Base-by-base conservation (phyloP, 1,284 basidiomycete species). In the Calocybe gambosa region DNA sequence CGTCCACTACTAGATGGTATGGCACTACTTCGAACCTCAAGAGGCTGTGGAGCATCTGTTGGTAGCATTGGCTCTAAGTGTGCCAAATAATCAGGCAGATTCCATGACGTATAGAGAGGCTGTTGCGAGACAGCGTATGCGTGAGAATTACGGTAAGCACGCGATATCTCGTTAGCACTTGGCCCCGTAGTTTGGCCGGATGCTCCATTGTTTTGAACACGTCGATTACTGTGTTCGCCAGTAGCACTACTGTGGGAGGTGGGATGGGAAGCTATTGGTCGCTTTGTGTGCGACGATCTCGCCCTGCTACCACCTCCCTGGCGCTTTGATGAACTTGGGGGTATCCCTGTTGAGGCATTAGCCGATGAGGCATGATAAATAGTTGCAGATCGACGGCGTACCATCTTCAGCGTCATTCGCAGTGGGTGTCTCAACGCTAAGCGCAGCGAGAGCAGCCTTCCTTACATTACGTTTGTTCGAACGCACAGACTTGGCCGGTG, bases 71-170 rank as follows among this genome's bases (percentile, higher is more conserved):
- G 80, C 53, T 88, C 80, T 47, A 96, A 83, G 60, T 94, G 89
- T 0, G 85, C 78, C 34, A 99, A 79, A 66, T 98, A 95, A 67
- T 99, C 95, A 7, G 95, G 95, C 39, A 99, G 71, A 50, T 84
- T 79, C 93, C 93, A 97, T 38, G 86, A 83, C 39, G 83, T 82
- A 62, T 81, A 80, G 7, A 89, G 70, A 21, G 82, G 77, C 59
- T 86, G 84, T 57, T 88, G 85, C 13, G 83, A 82, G 42, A 85
- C 78, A 42, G 75, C 80, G 61, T 84, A 86, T 29, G 80, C 82
- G 71, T 87, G 85, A 50, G 83, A 79, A 63, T 83, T 79, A 56
- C 80, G 80, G 62, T 85, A 85, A 50, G 80, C 77, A 51, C 80
- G 76, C 45, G 72, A 60, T 28, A 54, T 53, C 39, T 64, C 65